Conservation (phyloP, 2,329 filamentous ascomycete species). For the Magnaporthiopsis incrustans region DNA sequence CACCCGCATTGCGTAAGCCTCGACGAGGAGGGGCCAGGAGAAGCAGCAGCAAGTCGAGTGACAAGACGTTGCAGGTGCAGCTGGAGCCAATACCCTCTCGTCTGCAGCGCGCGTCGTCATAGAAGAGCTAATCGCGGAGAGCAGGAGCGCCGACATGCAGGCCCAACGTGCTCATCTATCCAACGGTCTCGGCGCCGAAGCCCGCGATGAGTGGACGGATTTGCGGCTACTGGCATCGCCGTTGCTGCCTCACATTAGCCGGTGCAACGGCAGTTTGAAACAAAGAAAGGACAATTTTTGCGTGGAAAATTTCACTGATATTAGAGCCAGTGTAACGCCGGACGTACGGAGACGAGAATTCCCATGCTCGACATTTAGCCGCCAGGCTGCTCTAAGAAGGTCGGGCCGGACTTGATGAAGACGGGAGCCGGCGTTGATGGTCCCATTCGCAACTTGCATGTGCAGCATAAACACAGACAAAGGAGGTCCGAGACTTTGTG, state of each 20-base stretch:
- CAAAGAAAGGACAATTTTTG: not conserved
- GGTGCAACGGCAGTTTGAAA: not conserved
- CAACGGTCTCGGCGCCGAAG: not conserved
- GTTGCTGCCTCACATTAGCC: not conserved
- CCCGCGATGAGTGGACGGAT: not conserved
- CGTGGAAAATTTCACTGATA: not conserved
- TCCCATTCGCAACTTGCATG: not conserved
- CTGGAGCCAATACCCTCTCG: not conserved
- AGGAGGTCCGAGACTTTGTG: not conserved
- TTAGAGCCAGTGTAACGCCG: not conserved
- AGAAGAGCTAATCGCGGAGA: not conserved
- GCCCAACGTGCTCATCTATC: not conserved
- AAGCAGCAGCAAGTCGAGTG: not conserved
- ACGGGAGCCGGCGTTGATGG: not conserved
- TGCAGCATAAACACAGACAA: not conserved
- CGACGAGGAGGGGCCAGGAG: not conserved
- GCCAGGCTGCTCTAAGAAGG: not conserved
- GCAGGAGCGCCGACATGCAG: not conserved
- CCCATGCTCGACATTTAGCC: not conserved
- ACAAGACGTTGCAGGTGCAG: not conserved
- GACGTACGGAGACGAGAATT: not conserved
- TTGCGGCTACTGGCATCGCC: slow-evolving; percentile 1
- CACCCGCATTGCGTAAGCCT: not conserved
- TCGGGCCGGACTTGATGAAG: not conserved
- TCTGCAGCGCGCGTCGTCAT: not conserved